Conservation (phyloP, 1,139 yeast genomes). For the Blastobotrys arbuscula region DNA sequence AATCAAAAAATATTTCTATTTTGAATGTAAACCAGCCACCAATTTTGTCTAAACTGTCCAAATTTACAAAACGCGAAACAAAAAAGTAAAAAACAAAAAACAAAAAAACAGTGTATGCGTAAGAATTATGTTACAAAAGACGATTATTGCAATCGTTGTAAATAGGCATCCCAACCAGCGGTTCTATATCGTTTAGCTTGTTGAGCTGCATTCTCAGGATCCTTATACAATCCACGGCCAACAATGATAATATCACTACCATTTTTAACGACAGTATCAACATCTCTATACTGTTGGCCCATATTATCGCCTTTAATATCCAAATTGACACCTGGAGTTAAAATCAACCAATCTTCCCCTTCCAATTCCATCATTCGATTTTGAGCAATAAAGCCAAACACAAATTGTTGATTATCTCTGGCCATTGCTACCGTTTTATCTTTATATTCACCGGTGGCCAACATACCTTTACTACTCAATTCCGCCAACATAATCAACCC, state of each 20-base stretch:
- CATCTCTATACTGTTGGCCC: conserved; percentile 96
- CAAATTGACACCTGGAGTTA: conserved; percentile 98
- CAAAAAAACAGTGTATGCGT: no score
- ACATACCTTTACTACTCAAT: conserved; percentile 84
- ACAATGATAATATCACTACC: conserved; percentile 95
- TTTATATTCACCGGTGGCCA: conserved; percentile 91
- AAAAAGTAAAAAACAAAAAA: no score
- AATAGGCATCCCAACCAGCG: conserved; percentile 93
- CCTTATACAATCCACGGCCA: conserved; percentile 92
- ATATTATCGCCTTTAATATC: conserved; percentile 96
- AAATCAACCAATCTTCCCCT: conserved; percentile 79
- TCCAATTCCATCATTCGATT: conserved; percentile 69
- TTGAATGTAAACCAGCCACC: no score
- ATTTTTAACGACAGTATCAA: conserved; percentile 68
- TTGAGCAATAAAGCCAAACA: conserved; percentile 95
- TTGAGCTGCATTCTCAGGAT: conserved; percentile 83
- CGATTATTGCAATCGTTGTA: conserved; percentile 16
- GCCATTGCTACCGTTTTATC: conserved; percentile 85
- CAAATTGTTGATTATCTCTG: conserved; percentile 77
- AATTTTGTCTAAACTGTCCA: no score
- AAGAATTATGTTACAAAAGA: no score
- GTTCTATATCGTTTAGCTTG: conserved; percentile 73
- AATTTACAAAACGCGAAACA: no score
- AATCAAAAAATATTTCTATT: not conserved
- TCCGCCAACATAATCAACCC: conserved; percentile 96